Conservation (phyloP, 2,329 filamentous ascomycete species). For the Monilinia aucupariae region DNA sequence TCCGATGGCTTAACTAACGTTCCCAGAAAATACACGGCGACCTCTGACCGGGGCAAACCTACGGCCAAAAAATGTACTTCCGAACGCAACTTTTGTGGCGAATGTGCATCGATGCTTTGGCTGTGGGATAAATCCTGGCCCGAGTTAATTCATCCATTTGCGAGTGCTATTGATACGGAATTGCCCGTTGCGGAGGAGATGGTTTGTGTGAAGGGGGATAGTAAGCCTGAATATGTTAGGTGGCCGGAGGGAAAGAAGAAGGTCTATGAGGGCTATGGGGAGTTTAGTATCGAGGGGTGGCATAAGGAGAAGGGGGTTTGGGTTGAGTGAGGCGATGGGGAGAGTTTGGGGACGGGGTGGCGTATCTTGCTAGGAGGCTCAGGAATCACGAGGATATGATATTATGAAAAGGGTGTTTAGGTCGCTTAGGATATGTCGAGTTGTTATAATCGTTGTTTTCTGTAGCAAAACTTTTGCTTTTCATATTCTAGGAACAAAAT, state of each 20-base stretch:
- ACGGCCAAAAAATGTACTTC: constrained; percentile 38
- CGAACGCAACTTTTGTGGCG: constrained; percentile 43
- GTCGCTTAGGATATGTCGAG: not conserved
- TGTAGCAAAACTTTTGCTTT: too few relatives aligned
- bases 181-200: constrained; percentile 42
- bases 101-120: constrained; percentile 45
- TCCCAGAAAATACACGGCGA: constrained; percentile 41
- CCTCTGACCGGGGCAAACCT: constrained; percentile 40
- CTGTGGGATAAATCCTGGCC: constrained; percentile 44
- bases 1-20: not conserved
- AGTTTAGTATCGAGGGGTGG: constrained; percentile 42
- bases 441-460: not conserved
- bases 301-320: constrained; percentile 39
- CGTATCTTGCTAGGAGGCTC: not conserved
- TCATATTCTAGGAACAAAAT: too few relatives aligned
- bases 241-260: constrained; percentile 45
- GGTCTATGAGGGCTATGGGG: constrained; percentile 38
- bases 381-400: not conserved
- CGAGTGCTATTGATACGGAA: constrained; percentile 44
- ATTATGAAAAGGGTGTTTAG: too few relatives aligned
- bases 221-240: constrained; percentile 42
- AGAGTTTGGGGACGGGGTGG: not conserved
- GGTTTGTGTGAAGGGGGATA: constrained; percentile 41
- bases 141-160: constrained; percentile 45
- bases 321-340: constrained; percentile 18